phyloP scores from a whole-genome alignment of 208 protist species.

The Phytomonas sp. region DNA sequence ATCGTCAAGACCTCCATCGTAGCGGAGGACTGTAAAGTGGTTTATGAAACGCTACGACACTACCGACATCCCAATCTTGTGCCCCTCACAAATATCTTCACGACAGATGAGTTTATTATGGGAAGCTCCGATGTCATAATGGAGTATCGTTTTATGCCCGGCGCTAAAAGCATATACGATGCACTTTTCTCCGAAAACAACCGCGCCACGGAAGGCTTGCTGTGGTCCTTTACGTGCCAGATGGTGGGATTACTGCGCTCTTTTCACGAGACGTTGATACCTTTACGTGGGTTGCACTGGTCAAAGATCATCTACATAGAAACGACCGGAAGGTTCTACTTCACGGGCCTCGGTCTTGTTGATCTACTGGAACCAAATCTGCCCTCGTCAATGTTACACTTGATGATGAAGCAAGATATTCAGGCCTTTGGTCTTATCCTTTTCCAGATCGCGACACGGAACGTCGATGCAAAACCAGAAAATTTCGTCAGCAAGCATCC shows the following conservation, averaged over 20 bases:
- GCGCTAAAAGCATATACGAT: slow-evolving; percentile 70
- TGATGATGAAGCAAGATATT: slow-evolving; percentile 74
- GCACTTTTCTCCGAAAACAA: slow-evolving; percentile 58
- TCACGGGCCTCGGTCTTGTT: slow-evolving; percentile 69
- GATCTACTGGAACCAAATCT: slow-evolving; percentile 62
- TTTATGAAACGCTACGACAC: slow-evolving; percentile 53
- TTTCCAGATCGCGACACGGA: slow-evolving; percentile 68
- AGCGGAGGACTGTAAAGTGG: slow-evolving; percentile 41
- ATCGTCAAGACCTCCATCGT: slow-evolving; percentile 48
- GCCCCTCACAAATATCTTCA: slow-evolving; percentile 58
- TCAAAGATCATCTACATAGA: slow-evolving; percentile 81
- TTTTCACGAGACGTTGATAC: slow-evolving; percentile 79
- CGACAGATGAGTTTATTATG: slow-evolving; percentile 81
- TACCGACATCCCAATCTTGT: slow-evolving; percentile 80
- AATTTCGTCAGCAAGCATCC: slow-evolving; percentile 51
- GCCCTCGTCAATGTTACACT: slow-evolving; percentile 17
- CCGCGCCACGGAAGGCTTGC: slow-evolving; percentile 63
- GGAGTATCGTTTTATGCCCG: slow-evolving; percentile 78
- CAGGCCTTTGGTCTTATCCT: slow-evolving; percentile 70
- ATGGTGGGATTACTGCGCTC: slow-evolving; percentile 71
- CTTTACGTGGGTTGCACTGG: slow-evolving; percentile 66
- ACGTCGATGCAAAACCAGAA: slow-evolving; percentile 47
- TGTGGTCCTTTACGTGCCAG: slow-evolving; percentile 86
- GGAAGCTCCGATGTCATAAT: slow-evolving; percentile 77
- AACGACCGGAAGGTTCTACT: slow-evolving; percentile 74